Percentiles rank a stretch among this genome's conserved stretches.
These are phyloP conservation scores for Papiliotrema terrestris DNA, from an alignment of 1,284 basidiomycete genomes.

Conservation along the genomic window DNA sequence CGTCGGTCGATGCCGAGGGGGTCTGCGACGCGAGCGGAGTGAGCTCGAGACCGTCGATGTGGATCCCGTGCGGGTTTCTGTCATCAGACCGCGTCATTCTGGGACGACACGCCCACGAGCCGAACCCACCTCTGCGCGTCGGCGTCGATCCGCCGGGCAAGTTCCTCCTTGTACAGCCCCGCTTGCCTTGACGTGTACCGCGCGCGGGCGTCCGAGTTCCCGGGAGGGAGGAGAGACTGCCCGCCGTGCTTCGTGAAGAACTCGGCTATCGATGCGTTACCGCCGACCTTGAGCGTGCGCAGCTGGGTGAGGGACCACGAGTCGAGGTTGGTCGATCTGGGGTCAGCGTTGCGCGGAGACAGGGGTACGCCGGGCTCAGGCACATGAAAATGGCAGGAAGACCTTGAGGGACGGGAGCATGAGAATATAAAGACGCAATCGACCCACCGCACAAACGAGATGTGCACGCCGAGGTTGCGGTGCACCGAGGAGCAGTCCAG, in stretches of 20 bases:
- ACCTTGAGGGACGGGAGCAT: background rate
- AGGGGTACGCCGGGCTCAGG: background rate
- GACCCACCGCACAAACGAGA: conserved; percentile 88
- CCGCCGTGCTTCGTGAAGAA: conserved; percentile 89
- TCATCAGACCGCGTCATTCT: no score
- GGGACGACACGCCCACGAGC: background rate
- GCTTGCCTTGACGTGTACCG: conserved; percentile 85
- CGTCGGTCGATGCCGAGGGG: conserved; percentile 60
- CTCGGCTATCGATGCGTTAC: conserved; percentile 82
- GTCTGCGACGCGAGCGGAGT: conserved; percentile 52
- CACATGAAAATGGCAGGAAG: background rate
- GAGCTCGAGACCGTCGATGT: conserved; percentile 67
- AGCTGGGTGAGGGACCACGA: conserved; percentile 89
- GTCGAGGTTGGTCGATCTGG: conserved; percentile 93
- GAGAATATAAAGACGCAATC: background rate
- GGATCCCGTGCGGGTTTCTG: conserved; percentile 71
- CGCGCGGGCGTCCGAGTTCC: conserved; percentile 74
- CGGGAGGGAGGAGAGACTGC: conserved; percentile 58
- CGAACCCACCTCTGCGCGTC: conserved; percentile 63
- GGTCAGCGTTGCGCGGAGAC: no score
- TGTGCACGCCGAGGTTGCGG: conserved; percentile 96
- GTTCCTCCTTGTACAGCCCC: conserved; percentile 87
- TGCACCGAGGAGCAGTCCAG: conserved; percentile 94
- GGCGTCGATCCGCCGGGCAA: conserved; percentile 74
- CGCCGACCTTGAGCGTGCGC: conserved; percentile 93